These are phyloP conservation scores for Emmonsia crescens DNA, from an alignment of 2,329 filamentous ascomycete genomes.

Conservation along the genomic window DNA sequence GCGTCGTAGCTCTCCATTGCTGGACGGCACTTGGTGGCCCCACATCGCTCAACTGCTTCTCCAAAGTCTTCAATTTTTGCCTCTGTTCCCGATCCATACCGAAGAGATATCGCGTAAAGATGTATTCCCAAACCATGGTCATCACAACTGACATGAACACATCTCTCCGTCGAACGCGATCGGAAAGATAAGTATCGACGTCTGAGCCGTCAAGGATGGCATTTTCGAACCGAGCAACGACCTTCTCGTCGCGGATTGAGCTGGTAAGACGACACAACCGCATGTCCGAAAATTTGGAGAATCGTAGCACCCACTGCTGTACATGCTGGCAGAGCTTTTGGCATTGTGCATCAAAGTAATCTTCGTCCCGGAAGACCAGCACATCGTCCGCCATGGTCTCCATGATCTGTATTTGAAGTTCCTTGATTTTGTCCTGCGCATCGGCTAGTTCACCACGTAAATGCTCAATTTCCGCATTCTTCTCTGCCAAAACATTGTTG, in stretches of 20 bases:
- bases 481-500: slow-evolving; percentile 58
- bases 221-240: slow-evolving; percentile 89
- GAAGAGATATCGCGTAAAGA: slow-evolving; percentile 96
- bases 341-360: slow-evolving; percentile 90
- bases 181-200: slow-evolving; percentile 74
- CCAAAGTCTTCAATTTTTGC: slow-evolving; percentile 91
- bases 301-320: slow-evolving; percentile 94
- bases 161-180: slow-evolving; percentile 79
- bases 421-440: slow-evolving; percentile 52
- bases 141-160: slow-evolving; percentile 98
- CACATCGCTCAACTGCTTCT: slow-evolving; percentile 82
- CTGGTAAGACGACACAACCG: slow-evolving; percentile 71
- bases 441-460: slow-evolving; percentile 68
- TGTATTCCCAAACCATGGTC: slow-evolving; percentile 98
- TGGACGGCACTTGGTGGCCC: slow-evolving; percentile 82
- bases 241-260: slow-evolving; percentile 83
- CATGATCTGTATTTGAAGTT: slow-evolving; percentile 50
- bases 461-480: slow-evolving; percentile 70
- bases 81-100: slow-evolving; percentile 97
- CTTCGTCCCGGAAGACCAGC: slow-evolving; percentile 72
- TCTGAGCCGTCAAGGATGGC: slow-evolving; percentile 88
- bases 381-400: slow-evolving; percentile 57
- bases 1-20: slow-evolving; percentile 90
- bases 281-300: slow-evolving; percentile 95
- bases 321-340: slow-evolving; percentile 92